Evolutionary conservation across 148 eudicot genomes (phyloP), one percentile per base, ranked within the genome.

Genomic region (Gaultheria prostrata): DNA sequence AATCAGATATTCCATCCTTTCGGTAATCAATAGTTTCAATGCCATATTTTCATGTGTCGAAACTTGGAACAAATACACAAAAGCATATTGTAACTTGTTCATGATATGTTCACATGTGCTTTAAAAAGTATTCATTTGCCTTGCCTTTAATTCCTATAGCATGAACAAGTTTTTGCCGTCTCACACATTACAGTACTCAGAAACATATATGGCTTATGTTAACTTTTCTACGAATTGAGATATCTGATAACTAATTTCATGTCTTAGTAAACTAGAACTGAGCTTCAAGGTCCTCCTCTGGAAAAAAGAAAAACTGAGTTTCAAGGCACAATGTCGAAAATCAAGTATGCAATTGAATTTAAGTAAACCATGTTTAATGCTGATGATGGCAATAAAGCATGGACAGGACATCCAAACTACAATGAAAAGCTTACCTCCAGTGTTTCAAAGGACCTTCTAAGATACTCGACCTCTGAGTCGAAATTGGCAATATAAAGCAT

Each of bases 391-490:
- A 26, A 18, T 50, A 30, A 77, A 30, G 43, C 43, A 11, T 28
- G 53, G 17, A 49, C 14, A 30, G 33, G 48, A 57, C 1, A 39
- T 21, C 72, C 51, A 11, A 49, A 26, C 28, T 21, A 50, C 21
- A 45, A 65, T 3, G 43, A 59, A 5, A 24, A 59, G 71, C 43
- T 76, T 88, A 96, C 99, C 98, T 93, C 93, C 48, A 96, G 83
- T 15, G 94, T 92, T 81, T 90, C 92, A 49, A 94, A 93, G 12
- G 98, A 92, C 70, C 91, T 90, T 73, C 80, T 90, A 43, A 96
- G 99, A 88, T 94, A 91, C 78, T 94, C 97, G 49, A 91, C 88
- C 79, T 96, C 99, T 9, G 94, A 89, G 82, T 96, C 99, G 50
- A 96, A 96, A 79, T 91, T 93, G 28, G 93, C 92, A 9, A 94